Percentiles rank a stretch among this genome's conserved stretches.
Evolutionary conservation across 2,329 filamentous ascomycete genomes (phyloP).

Genomic region (Rutstroemia sp.): DNA sequence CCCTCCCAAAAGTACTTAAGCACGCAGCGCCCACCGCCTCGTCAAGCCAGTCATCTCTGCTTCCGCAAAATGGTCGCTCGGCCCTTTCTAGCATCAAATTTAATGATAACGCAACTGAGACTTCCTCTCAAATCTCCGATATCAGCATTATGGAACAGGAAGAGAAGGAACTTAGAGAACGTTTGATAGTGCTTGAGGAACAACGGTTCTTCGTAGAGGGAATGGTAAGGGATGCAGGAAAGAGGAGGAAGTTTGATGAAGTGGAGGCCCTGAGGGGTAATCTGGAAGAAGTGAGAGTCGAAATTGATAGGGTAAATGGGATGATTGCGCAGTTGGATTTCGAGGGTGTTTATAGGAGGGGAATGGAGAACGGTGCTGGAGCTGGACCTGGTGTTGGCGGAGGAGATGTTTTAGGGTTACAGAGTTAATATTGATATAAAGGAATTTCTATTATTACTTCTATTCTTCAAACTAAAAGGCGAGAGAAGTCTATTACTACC

Average conservation of each 20-base stretch:
- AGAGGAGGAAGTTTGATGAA: constrained; percentile 61
- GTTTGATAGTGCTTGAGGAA: constrained; percentile 63
- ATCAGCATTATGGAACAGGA: constrained; percentile 56
- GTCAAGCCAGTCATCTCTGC: constrained; percentile 26
- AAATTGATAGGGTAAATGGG: constrained; percentile 56
- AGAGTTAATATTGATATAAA: too few relatives aligned
- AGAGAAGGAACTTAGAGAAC: constrained; percentile 60
- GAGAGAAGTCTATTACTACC: too few relatives aligned
- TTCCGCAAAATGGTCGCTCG: constrained; percentile 18
- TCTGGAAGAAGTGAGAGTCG: constrained; percentile 55
- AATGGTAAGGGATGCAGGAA: constrained; percentile 63
- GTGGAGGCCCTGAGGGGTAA: constrained; percentile 57
- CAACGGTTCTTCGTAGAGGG: constrained; percentile 66
- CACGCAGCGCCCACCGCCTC: constrained; percentile 49
- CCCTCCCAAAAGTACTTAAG: constrained; percentile 50
- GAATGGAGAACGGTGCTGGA: constrained; percentile 2
- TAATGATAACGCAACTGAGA: constrained; percentile 38
- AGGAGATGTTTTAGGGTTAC: constrained; percentile 7
- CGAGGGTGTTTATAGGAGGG: constrained; percentile 25
- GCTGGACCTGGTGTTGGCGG: background rate
- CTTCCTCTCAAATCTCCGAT: constrained; percentile 44
- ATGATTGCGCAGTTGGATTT: constrained; percentile 49
- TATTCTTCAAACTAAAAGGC: too few relatives aligned
- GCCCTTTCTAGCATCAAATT: constrained; percentile 54
- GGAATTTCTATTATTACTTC: too few relatives aligned